Evolutionary conservation across 805 yeast genomes (phyloP), one percentile per base, ranked within the genome.

Genomic region (Kazachstania taianensis): DNA sequence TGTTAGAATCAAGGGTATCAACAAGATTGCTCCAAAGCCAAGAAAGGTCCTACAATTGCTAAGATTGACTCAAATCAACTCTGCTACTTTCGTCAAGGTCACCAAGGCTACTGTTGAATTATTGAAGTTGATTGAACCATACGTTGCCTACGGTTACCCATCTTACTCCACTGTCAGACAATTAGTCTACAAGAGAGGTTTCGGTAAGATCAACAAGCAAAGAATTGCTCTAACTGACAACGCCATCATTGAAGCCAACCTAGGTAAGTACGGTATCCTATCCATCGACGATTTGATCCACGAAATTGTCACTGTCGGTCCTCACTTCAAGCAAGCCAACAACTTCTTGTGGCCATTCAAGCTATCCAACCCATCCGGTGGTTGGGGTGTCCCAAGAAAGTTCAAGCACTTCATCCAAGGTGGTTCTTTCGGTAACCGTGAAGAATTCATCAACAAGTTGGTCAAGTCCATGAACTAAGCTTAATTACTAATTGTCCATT

Each of bases 391-490:
- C 55, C 73, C 78, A 69, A 85, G 94, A 80, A 85, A 85, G 78
- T 85, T 85, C 94, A 78, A 78, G 74, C 94, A 85, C 74, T 85
- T 81, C 66, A 81, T 85, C 77, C 94, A 83, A 74, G 94, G 94
- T 76, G 95, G 95, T 81, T 80, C 92, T 75, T 78, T 85, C 69
- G 95, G 95, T 81, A 85, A 85, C 94, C 82, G 94, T 73, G 95
- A 85, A 75, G 79, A 83, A 62, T 81, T 74, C 83, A 85, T 85
- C 72, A 85, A 85, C 81, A 79, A 81, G 67, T 81, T 85, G 70
- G 83, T 84, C 65, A 82, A 84, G 75, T 81, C 83, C 67, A 82
- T 81, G 92, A 81, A 80, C 85, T 82, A 81, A 72, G 63, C 59
- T 46, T 38, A 30, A 30, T 22, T 22, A 9, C 12, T 9, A 22